Base-by-base conservation (phyloP, 1,284 basidiomycete species). In the Cutaneotrichosporon cutaneum region DNA sequence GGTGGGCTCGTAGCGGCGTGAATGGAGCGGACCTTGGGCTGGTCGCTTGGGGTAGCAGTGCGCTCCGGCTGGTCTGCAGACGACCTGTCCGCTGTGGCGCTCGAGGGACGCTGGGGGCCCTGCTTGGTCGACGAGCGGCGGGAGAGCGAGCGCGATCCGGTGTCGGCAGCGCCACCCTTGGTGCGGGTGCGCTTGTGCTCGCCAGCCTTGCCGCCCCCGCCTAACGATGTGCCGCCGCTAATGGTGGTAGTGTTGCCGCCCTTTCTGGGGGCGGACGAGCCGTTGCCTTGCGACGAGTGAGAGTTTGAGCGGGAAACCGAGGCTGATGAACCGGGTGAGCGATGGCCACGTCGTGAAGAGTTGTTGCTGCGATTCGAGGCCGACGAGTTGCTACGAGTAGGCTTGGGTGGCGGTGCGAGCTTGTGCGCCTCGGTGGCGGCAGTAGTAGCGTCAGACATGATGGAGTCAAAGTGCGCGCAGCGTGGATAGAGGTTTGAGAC, bases 161-260 rank as follows among this genome's bases (percentile, higher is more conserved):
- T 48, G 50, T 56, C 33, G 11, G 26, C 32, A 8, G 22, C 42
- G 32, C 44, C 54, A 44, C 64, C 64, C 60, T 66, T 67, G 13
- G 66, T 64, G 42, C 66, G 66, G 16, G 58, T 57, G 26, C 59
- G 60, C 52, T 68, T 64, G 39, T 44, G 57, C n/a, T 62, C 60
- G 22, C 50, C n/a, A 14, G 36, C 32, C 24, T 55, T 59, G 32
- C 64, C 68, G 5, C 61, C 64, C 4, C 62, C 59, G 35, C 72
- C 72, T 16, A 76, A 68, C 53, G 67, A 71, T 9, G 68, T 71
- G 7, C 74, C 76, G 16, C 73, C 74, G 47, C 71, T 72, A 42
- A 77, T 72, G 7, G 74, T 76, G 16, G 72, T 75, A 7, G 75
- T 76, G 32, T 70, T 69, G 36, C 70, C 69, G 33, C 64, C 67